Conservation (phyloP, 805 yeast species). For the Schwanniomyces yamadae region DNA sequence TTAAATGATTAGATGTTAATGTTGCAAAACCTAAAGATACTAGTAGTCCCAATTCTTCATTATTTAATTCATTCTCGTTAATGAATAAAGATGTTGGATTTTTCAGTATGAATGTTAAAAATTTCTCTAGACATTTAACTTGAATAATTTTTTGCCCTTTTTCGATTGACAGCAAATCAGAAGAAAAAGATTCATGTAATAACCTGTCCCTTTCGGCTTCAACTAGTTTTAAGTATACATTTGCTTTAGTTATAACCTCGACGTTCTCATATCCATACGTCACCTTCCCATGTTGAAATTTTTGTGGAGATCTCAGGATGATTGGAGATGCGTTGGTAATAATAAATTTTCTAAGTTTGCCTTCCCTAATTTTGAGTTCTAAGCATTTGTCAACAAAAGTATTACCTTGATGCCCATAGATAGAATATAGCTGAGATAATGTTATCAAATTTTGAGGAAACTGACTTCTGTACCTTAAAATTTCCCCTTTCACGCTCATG, state of each 20-base stretch:
- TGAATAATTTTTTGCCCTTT: slow-evolving; percentile 10
- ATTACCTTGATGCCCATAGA: slow-evolving; percentile 43
- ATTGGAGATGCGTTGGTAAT: slow-evolving; percentile 46
- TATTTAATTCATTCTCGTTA: slow-evolving; percentile 19
- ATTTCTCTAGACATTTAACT: slow-evolving; percentile 19
- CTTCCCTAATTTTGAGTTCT: slow-evolving; percentile 35
- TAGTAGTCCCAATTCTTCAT: slow-evolving; percentile 29
- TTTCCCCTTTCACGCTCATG: slow-evolving; percentile 34
- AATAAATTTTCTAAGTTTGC: slow-evolving; percentile 38
- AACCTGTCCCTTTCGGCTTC: slow-evolving; percentile 8
- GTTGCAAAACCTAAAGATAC: slow-evolving; percentile 45
- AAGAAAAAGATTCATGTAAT: slow-evolving; percentile 1
- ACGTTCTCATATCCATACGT: slow-evolving; percentile 45
- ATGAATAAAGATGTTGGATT: slow-evolving; percentile 30
- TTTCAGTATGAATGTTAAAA: slow-evolving; percentile 17
- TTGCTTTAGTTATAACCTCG: slow-evolving; percentile 32
- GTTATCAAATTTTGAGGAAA: slow-evolving; percentile 43
- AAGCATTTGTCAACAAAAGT: slow-evolving; percentile 51
- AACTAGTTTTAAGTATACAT: slow-evolving; percentile 21
- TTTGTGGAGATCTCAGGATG: slow-evolving; percentile 35
- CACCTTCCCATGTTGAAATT: slow-evolving; percentile 33
- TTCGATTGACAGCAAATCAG: slow-evolving; percentile 1
- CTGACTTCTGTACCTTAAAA: slow-evolving; percentile 32
- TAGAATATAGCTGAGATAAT: slow-evolving; percentile 48
- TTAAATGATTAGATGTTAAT: slow-evolving; percentile 43